Evolutionary conservation across 306 rosid genomes (phyloP).

Genomic region (Inga oerstediana): DNA sequence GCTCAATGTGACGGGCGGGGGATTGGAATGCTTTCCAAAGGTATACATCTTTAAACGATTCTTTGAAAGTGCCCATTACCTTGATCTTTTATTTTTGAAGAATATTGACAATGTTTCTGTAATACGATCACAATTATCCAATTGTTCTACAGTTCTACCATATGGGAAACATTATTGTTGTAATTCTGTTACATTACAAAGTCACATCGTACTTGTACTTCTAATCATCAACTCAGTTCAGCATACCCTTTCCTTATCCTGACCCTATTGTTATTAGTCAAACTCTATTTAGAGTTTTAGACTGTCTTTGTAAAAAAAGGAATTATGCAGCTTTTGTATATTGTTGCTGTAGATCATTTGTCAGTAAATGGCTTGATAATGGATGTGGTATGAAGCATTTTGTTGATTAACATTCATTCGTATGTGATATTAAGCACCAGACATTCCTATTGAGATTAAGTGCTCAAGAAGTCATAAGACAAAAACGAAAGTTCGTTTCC

Average conservation of each 20-base stretch:
- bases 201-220: too few species aligned
- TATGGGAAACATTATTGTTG: not conserved
- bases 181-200: not conserved
- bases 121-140: not conserved
- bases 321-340: not conserved
- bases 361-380: not conserved
- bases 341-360: slow-evolving; percentile 6
- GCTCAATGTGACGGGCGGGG: slow-evolving; percentile 92
- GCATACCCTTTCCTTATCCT: not conserved
- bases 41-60: slow-evolving; percentile 39
- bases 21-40: slow-evolving; percentile 90
- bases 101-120: not conserved
- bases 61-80: not conserved
- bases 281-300: not conserved
- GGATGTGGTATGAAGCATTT: not conserved
- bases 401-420: not conserved
- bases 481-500: not conserved
- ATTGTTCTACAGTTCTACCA: not conserved
- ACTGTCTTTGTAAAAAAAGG: not conserved
- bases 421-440: not conserved
- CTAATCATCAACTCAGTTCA: not conserved
- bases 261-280: not conserved
- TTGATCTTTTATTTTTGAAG: slow-evolving; percentile 14
- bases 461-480: not conserved
- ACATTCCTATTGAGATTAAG: not conserved